phyloP scores from a whole-genome alignment of 78 protist species.

The Dictyostelium citrinum region DNA sequence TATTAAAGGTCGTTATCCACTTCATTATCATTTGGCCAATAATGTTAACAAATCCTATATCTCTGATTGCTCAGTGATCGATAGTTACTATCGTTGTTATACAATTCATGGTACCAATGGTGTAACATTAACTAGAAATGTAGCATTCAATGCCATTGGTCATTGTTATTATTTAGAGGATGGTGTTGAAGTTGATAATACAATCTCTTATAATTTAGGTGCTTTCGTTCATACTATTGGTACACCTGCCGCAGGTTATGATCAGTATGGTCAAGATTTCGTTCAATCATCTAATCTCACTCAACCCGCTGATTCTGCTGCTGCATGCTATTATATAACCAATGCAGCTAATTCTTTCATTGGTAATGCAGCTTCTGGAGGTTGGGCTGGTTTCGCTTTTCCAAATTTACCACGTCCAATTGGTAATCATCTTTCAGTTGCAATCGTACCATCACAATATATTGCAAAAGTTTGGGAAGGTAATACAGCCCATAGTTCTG shows the following conservation, averaged over 20 bases:
- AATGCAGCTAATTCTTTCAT: constrained; percentile 80
- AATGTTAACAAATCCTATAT: neutral
- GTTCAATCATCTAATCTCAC: neutral
- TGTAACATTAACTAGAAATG: constrained; percentile 34
- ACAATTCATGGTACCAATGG: constrained; percentile 83
- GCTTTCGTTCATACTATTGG: constrained; percentile 81
- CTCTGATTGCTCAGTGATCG: constrained; percentile 44
- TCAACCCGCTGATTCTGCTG: constrained; percentile 87
- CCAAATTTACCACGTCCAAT: constrained; percentile 71
- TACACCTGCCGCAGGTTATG: constrained; percentile 56
- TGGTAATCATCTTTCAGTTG: neutral
- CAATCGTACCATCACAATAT: constrained; percentile 34
- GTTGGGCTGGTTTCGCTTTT: constrained; percentile 82
- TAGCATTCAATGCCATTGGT: constrained; percentile 82
- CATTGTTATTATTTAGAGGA: constrained; percentile 84
- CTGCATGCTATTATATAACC: constrained; percentile 84
- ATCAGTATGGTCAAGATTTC: constrained; percentile 69
- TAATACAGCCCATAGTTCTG: constrained; percentile 80
- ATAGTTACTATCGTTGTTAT: constrained; percentile 65
- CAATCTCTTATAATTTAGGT: constrained; percentile 70
- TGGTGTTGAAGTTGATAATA: constrained; percentile 83
- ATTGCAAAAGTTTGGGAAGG: constrained; percentile 74
- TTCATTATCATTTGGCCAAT: constrained; percentile 78
- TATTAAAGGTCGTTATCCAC: constrained; percentile 81
- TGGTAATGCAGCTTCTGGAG: constrained; percentile 63